Percentiles rank a stretch among this genome's conserved stretches.
Conservation (phyloP, 495 filamentous ascomycete species). For the Pyrenula aspistea region DNA sequence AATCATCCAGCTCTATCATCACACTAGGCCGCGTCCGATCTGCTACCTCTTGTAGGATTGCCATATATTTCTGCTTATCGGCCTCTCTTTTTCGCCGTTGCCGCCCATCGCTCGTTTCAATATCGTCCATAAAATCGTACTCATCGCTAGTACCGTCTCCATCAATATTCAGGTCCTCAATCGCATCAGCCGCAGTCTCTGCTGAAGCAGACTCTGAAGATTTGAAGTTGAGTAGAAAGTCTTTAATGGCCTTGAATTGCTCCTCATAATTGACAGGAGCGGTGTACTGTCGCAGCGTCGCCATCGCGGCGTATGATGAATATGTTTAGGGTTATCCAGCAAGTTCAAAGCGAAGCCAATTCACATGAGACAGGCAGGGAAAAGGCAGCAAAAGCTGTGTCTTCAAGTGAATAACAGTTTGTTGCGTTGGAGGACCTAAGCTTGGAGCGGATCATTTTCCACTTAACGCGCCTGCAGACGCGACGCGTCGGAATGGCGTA, state of each 20-base stretch:
- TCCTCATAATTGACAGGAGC: constrained; percentile 73
- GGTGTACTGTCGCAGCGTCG: constrained; percentile 56
- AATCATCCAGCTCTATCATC: constrained; percentile 79
- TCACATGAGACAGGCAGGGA: too few species aligned
- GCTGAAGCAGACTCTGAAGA: constrained; percentile 57
- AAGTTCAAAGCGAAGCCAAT: too few species aligned
- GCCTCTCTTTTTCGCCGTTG: constrained; percentile 35
- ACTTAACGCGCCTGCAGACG: constrained; percentile 1
- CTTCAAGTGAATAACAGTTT: too few species aligned
- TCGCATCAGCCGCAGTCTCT: constrained; percentile 55
- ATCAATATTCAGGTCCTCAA: constrained; percentile 77
- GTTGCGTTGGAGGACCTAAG: too few species aligned
- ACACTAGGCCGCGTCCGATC: constrained; percentile 65
- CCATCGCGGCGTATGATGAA: constrained; percentile 59
- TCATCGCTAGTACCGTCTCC: constrained; percentile 84
- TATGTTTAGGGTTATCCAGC: too few species aligned
- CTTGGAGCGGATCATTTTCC: constrained; percentile 1
- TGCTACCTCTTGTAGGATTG: constrained; percentile 76
- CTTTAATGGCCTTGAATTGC: constrained; percentile 78
- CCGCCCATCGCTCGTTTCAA: constrained; percentile 40
- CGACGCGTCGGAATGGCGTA: constrained; percentile 6
- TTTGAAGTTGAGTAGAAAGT: constrained; percentile 83
- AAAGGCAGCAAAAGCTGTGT: too few species aligned
- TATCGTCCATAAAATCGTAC: constrained; percentile 90
- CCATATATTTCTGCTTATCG: constrained; percentile 73